phyloP scores from a whole-genome alignment of 257 asterid genomes.

The Prunella vulgaris region DNA sequence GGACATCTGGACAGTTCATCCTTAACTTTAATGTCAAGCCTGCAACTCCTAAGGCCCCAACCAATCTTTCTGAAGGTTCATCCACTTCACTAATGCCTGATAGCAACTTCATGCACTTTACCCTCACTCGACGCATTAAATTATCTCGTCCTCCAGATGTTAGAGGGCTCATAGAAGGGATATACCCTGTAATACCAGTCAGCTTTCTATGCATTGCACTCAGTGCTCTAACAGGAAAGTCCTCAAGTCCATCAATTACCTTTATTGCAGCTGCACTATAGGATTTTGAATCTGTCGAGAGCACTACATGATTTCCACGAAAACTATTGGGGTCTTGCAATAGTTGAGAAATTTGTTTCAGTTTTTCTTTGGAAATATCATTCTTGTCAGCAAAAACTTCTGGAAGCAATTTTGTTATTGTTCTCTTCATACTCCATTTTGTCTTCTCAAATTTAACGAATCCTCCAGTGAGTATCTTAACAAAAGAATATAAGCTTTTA shows the following conservation, averaged over 20 bases:
- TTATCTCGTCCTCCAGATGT: slow-evolving; percentile 18
- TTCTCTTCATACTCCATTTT: slow-evolving; percentile 38
- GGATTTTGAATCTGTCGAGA: slow-evolving; percentile 28
- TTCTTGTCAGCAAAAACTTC: slow-evolving; percentile 27
- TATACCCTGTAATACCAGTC: slow-evolving; percentile 36
- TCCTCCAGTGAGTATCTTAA: slow-evolving; percentile 47
- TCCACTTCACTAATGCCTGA: slow-evolving; percentile 33
- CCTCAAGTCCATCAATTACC: slow-evolving; percentile 51
- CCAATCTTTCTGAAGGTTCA: slow-evolving; percentile 49
- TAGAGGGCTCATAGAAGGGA: slow-evolving; percentile 29
- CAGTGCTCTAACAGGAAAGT: slow-evolving; percentile 38
- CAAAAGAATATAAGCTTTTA: slow-evolving; percentile 48
- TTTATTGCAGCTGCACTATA: slow-evolving; percentile 48
- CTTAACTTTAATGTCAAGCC: slow-evolving; percentile 51
- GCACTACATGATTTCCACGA: slow-evolving; percentile 15
- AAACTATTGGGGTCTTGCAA: slow-evolving; percentile 44
- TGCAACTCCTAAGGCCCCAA: slow-evolving; percentile 68
- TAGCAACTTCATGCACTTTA: slow-evolving; percentile 42
- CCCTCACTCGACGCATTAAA: slow-evolving; percentile 32
- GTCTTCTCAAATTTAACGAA: slow-evolving; percentile 44
- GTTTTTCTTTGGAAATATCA: slow-evolving; percentile 28
- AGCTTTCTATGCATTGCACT: slow-evolving; percentile 67
- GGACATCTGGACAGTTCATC: slow-evolving; percentile 29
- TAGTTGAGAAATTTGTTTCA: slow-evolving; percentile 35
- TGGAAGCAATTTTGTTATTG: slow-evolving; percentile 44